These are phyloP conservation scores for Themeda triandra DNA, from an alignment of 176 grass and related monocot species.

Conservation along the genomic window DNA sequence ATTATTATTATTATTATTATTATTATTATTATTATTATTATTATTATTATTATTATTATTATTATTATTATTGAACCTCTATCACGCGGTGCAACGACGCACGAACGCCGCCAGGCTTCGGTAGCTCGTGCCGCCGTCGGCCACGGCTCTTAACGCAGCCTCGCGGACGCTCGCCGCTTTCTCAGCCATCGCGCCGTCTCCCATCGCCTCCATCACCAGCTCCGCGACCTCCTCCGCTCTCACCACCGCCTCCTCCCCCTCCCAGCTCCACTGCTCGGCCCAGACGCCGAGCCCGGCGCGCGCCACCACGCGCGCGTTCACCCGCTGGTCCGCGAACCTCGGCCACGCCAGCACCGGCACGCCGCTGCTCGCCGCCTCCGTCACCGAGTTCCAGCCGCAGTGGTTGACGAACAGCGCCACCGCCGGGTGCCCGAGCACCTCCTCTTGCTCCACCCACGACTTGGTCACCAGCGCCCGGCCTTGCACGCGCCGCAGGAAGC, in stretches of 20 bases:
- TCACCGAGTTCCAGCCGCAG: constrained; percentile 81
- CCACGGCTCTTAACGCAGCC: constrained; percentile 19
- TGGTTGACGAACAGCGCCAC: constrained; percentile 73
- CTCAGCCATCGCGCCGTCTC: neutral
- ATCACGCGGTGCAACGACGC: neutral
- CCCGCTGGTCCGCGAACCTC: constrained; percentile 53
- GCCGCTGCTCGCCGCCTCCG: constrained; percentile 48
- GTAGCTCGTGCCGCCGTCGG: constrained; percentile 32
- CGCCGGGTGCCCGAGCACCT: constrained; percentile 42
- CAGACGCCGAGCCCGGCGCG: constrained; percentile 40
- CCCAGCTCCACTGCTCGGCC: constrained; percentile 63
- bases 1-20: no score
- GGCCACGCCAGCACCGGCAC: constrained; percentile 67
- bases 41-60: no score
- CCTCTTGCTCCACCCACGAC: constrained; percentile 69
- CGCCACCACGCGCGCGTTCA: constrained; percentile 50
- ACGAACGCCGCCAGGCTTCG: constrained; percentile 28
- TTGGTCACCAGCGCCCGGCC: constrained; percentile 55
- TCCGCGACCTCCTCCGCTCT: constrained; percentile 12
- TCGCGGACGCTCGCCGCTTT: constrained; percentile 25
- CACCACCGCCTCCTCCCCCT: constrained; percentile 42
- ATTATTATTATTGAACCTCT: no score
- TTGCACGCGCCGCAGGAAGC: constrained; percentile 39
- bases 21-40: no score
- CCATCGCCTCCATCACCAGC: constrained; percentile 40